Evolutionary conservation across 805 yeast genomes (phyloP).

Genomic region (Candida adriatica): DNA sequence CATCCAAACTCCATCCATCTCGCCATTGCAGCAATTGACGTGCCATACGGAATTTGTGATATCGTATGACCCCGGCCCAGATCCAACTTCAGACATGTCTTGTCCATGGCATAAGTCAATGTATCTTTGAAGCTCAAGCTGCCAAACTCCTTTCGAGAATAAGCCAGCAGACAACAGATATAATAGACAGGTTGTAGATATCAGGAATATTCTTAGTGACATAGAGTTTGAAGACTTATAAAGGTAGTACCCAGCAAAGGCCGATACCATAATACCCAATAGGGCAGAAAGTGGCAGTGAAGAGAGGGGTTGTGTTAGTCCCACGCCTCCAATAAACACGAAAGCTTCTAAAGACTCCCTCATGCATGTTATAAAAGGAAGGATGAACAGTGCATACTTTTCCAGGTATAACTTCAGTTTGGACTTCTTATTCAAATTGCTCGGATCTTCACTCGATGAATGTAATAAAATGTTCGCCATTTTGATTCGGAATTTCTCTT

Average conservation of each 20-base stretch:
- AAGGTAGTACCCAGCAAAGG: constrained; percentile 55
- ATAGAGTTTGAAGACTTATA: constrained; percentile 76
- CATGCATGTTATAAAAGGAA: constrained; percentile 80
- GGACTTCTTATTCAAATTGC: constrained; percentile 14
- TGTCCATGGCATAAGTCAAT: constrained; percentile 71
- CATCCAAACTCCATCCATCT: constrained; percentile 93
- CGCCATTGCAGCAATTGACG: constrained; percentile 90
- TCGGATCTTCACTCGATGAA: constrained; percentile 22
- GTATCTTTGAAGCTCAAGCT: constrained; percentile 70
- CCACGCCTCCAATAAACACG: constrained; percentile 86
- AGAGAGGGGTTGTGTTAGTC: constrained; percentile 59
- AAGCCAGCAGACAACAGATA: constrained; percentile 85
- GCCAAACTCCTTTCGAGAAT: constrained; percentile 86
- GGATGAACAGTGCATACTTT: constrained; percentile 62
- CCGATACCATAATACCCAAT: constrained; percentile 53
- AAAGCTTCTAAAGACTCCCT: constrained; percentile 92
- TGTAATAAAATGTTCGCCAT: constrained; percentile 35
- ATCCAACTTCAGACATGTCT: constrained; percentile 83
- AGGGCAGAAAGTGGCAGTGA: constrained; percentile 61
- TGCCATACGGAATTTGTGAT: constrained; percentile 81
- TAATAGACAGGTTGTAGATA: constrained; percentile 70
- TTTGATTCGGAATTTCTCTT: constrained; percentile 73
- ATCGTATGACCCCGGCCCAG: constrained; percentile 92
- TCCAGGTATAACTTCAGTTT: constrained; percentile 35
- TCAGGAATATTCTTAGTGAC: constrained; percentile 67